Percentiles rank a stretch among this genome's conserved stretches.
Conservation (phyloP, 2,329 filamentous ascomycete species). For the Nothopassalora personata region DNA sequence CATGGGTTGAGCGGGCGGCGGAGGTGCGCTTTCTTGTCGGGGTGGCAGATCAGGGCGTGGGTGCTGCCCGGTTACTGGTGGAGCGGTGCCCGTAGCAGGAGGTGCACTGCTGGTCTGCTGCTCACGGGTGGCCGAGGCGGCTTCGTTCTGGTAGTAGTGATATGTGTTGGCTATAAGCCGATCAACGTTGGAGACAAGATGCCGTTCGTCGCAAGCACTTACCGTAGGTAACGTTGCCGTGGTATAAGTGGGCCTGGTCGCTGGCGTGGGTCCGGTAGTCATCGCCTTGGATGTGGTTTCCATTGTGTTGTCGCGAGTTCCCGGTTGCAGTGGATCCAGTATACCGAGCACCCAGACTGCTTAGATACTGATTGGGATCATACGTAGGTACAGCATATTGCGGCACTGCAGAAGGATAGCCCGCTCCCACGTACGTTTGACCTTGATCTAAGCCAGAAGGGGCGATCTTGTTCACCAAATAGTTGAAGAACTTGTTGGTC, state of each 20-base stretch:
- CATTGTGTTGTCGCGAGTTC: constrained; percentile 3
- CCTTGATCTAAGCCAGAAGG: constrained; percentile 1
- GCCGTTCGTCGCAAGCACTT: not conserved
- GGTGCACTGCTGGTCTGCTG: constrained; percentile 8
- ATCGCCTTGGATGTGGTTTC: constrained; percentile 4
- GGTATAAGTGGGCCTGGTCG: constrained; percentile 1
- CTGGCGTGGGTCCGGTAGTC: constrained; percentile 3
- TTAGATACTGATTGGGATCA: not conserved
- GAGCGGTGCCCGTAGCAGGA: not conserved
- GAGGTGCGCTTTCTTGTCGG: constrained; percentile 2
- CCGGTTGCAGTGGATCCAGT: constrained; percentile 1
- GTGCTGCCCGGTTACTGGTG: not conserved
- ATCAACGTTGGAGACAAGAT: not conserved
- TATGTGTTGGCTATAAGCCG: constrained; percentile 4
- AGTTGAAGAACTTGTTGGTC: constrained; percentile 8
- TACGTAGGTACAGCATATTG: not conserved
- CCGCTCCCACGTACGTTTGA: not conserved
- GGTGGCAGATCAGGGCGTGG: constrained; percentile 3
- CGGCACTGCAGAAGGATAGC: not conserved
- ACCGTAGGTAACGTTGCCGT: constrained; percentile 4
- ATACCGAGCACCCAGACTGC: constrained; percentile 1
- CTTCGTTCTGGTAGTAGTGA: constrained; percentile 3
- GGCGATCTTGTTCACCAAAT: constrained; percentile 1
- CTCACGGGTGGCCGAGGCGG: not conserved
- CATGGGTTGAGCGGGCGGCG: not conserved